Conservation (phyloP, 768 basidiomycete genomes). For the Boletus rex-veris region DNA sequence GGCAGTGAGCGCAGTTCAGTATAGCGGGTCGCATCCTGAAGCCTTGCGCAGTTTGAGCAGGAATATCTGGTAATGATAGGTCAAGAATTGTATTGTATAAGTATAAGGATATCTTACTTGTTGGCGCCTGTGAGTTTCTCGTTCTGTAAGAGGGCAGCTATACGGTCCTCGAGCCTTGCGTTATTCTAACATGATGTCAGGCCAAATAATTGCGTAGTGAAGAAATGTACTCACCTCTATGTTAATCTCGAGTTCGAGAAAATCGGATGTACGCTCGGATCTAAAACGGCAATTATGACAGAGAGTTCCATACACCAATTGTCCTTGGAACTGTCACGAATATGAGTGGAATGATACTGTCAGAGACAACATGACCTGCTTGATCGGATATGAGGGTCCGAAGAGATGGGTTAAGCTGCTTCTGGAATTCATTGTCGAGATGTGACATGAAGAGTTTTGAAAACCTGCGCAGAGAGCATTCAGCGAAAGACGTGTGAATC, state of each 20-base stretch:
- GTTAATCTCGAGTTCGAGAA: conserved; percentile 86
- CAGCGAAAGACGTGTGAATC: conserved; percentile 1
- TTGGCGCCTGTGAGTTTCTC: conserved; percentile 84
- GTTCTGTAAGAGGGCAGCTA: conserved; percentile 59
- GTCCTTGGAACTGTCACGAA: conserved; percentile 75
- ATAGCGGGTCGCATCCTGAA: conserved; percentile 79
- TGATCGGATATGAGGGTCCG: conserved; percentile 71
- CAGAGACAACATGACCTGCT: conserved; percentile 36
- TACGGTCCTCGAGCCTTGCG: conserved; percentile 68
- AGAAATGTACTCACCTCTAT: conserved; percentile 50
- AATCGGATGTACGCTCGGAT: conserved; percentile 69
- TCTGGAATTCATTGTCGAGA: conserved; percentile 82
- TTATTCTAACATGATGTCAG: conserved; percentile 48
- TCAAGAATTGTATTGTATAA: not conserved
- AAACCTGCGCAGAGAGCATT: conserved; percentile 50
- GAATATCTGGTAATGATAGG: conserved; percentile 53
- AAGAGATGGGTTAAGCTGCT: conserved; percentile 62
- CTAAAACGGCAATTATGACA: conserved; percentile 67
- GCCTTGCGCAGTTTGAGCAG: conserved; percentile 68
- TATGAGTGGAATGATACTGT: conserved; percentile 1
- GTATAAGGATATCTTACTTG: conserved; percentile 43
- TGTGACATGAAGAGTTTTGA: conserved; percentile 93
- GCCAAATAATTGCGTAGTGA: not conserved
- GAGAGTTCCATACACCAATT: conserved; percentile 72
- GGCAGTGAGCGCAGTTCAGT: conserved; percentile 70